Conservation (phyloP, 176 grass and related monocot species). For the Musa acuminata region DNA sequence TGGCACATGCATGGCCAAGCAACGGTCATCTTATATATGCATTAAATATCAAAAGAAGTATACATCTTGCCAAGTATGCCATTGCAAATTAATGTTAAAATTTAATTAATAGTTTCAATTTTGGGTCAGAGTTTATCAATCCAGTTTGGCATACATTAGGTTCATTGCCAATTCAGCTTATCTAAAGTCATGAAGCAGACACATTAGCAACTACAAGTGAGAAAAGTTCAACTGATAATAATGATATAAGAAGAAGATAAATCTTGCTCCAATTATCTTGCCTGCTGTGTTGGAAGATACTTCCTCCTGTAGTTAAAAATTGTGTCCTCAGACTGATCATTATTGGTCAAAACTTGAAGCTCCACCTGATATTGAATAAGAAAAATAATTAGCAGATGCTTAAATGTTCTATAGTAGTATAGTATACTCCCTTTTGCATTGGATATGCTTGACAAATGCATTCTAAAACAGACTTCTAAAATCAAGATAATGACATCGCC, state of each 20-base stretch:
- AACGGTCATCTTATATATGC: background rate
- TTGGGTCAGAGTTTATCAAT: background rate
- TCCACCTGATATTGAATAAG: slow-evolving; percentile 42
- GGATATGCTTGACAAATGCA: background rate
- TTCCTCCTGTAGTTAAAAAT: slow-evolving; percentile 93
- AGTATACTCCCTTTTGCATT: background rate
- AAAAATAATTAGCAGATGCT: background rate
- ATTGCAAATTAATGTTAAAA: background rate
- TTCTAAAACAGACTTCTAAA: background rate
- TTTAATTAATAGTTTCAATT: background rate
- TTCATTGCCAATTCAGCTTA: background rate
- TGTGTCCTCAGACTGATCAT: slow-evolving; percentile 42
- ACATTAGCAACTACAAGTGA: background rate
- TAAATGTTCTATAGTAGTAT: background rate
- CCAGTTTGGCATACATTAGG: background rate
- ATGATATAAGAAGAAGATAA: background rate
- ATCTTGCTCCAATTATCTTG: slow-evolving; percentile 7
- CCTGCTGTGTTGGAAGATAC: slow-evolving; percentile 90
- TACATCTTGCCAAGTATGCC: background rate
- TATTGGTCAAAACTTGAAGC: slow-evolving; percentile 39
- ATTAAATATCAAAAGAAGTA: background rate
- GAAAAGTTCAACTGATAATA: background rate
- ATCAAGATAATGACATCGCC: background rate
- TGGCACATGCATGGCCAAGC: no score
- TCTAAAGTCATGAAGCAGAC: background rate